phyloP scores from a whole-genome alignment of 148 eudicot species.

The Fallopia convolvulus region DNA sequence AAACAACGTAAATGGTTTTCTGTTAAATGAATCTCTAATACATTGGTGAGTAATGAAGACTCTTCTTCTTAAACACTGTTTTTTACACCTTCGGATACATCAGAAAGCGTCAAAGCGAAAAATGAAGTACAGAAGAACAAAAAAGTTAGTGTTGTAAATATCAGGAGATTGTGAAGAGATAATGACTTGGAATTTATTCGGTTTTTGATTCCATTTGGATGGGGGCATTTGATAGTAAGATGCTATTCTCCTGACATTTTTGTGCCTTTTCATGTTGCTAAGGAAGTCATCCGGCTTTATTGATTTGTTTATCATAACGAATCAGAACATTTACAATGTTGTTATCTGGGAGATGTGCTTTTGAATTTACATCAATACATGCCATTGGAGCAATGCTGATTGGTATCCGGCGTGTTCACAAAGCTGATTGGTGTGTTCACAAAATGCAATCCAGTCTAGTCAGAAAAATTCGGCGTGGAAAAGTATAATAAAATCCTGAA shows the following conservation, averaged over 20 bases:
- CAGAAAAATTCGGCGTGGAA: too few species aligned
- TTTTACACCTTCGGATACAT: constrained; percentile 6
- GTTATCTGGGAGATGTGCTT: background rate
- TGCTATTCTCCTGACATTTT: background rate
- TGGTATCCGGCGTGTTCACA: background rate
- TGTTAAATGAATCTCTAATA: background rate
- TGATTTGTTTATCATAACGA: background rate
- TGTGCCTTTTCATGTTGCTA: background rate
- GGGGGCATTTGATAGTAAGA: constrained; percentile 2
- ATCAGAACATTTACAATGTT: background rate
- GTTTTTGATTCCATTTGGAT: constrained; percentile 7
- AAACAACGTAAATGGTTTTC: background rate
- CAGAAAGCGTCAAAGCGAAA: background rate
- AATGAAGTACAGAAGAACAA: background rate
- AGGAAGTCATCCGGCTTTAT: background rate
- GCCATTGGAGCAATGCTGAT: background rate
- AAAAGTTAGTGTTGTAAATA: background rate
- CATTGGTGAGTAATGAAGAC: background rate
- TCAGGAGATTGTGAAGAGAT: background rate
- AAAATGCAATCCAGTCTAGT: background rate
- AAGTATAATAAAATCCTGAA: too few species aligned
- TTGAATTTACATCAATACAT: background rate
- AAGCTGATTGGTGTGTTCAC: background rate
- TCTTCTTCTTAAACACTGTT: background rate
- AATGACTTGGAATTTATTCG: constrained; percentile 3